Base-by-base conservation (phyloP, 2,329 filamentous ascomycete species). In the Aspergillus amoenus region DNA sequence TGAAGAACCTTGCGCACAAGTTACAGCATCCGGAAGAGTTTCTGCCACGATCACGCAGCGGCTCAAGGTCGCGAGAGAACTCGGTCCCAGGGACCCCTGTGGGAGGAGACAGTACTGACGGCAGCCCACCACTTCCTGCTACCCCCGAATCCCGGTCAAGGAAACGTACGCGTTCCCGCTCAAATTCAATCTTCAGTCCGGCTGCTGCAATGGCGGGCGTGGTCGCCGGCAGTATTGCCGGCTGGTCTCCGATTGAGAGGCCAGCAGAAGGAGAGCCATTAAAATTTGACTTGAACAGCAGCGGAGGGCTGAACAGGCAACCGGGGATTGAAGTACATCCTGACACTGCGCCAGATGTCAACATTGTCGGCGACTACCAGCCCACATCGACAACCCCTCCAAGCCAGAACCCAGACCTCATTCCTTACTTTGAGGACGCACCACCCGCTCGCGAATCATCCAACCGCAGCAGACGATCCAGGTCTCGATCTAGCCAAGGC, bases 171-270 rank as follows among this genome's bases (percentile, higher is more conserved):
- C 79, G 85, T 56, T 86, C 84, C 34, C 79, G 84, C 30, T 86
- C 84, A 13, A 87, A 84, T 69, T 81, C 79, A 2, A 71, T 77
- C 1, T 81, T 87, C 62, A 84, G 82, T 5, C 82, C 85, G 8
- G 84, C 84, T 13, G 79, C 83, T 45, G 85, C 85, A 39, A 87
- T 87, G 84, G 85, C 84, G 22, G 85, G 85, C 63, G 79, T 88
- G 47, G 80, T 88, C 39, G 85, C 85, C n/a, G 85, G 85, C 52
- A 86, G 83, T 68, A 81, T 88, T 62, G 84, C 80, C 42, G 85
- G 84, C 42, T 88, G 83, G 84, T 87, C 84, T 37, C 85, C 78
- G 0, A 83, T 87, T 52, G 84, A 85, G 59, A 74, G 81, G 53
- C 59, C 67, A 6, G 70, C 68, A 8, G 74, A 74, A 24, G 65